phyloP scores from a whole-genome alignment of 108 stramenopile genomes.

The Craspedostauros australis region DNA sequence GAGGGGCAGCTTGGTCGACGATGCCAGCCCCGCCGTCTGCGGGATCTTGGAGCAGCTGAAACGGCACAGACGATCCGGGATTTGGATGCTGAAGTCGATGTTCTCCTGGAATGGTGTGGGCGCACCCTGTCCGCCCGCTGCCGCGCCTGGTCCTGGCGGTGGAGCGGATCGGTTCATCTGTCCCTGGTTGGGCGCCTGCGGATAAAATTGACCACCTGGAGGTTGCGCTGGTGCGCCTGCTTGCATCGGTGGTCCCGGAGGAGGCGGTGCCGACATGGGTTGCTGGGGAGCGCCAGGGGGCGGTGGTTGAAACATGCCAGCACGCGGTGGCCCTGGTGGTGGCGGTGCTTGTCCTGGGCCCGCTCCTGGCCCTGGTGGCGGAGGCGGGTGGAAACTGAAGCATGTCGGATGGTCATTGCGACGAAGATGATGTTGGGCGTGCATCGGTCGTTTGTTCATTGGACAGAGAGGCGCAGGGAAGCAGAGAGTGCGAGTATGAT shows the following conservation, averaged over 20 bases:
- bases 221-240: background rate
- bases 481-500: too few species aligned
- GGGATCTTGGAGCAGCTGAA: slow-evolving; percentile 54
- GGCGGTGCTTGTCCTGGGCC: background rate
- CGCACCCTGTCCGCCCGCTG: slow-evolving; percentile 5
- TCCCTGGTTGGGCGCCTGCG: background rate
- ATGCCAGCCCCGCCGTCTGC: slow-evolving; percentile 41
- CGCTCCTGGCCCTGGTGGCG: slow-evolving; percentile 16
- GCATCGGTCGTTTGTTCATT: too few species aligned
- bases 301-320: slow-evolving; percentile 30
- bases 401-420: too few species aligned
- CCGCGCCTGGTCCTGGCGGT: slow-evolving; percentile 8
- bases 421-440: too few species aligned
- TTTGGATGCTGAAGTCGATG: slow-evolving; percentile 61
- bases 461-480: too few species aligned
- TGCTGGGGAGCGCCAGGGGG: slow-evolving; percentile 13
- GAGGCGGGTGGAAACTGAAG: background rate
- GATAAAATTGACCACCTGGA: background rate
- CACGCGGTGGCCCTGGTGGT: slow-evolving; percentile 11
- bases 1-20: slow-evolving; percentile 59
- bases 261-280: slow-evolving; percentile 8
- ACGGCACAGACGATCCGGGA: slow-evolving; percentile 57
- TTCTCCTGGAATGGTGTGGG: slow-evolving; percentile 38
- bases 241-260: background rate
- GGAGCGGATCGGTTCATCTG: background rate